Percentiles rank a stretch among this genome's conserved stretches.
phyloP scores from a whole-genome alignment of 164 flowering plant genomes.

The Tetrastigma voinierianum region DNA sequence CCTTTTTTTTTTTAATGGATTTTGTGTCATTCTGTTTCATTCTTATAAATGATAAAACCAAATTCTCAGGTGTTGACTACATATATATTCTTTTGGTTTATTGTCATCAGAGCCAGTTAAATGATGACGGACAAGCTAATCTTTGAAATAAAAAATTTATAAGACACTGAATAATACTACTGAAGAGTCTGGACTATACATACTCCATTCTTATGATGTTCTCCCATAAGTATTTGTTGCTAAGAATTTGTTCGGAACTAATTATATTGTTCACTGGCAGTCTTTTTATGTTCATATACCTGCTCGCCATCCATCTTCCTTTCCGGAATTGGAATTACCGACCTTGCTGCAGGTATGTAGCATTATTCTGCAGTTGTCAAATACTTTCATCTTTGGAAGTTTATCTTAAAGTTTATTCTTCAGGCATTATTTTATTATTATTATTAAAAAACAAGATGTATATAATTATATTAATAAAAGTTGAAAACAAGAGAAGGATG shows the following conservation, averaged over 20 bases:
- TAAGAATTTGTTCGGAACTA: neutral
- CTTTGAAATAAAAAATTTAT: too few species aligned
- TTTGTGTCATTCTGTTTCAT: too few species aligned
- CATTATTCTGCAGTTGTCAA: neutral
- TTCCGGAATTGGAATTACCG: constrained; percentile 85
- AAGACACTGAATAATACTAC: too few species aligned
- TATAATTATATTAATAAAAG: too few species aligned
- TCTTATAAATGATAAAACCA: too few species aligned
- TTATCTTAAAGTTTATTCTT: neutral
- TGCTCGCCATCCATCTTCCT: constrained; percentile 75
- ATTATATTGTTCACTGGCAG: constrained; percentile 38
- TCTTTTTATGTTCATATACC: constrained; percentile 82
- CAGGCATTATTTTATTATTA: neutral
- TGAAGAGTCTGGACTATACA: too few species aligned
- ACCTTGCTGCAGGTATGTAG: constrained; percentile 84
- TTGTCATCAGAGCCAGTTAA: too few species aligned
- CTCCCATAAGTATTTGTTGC: neutral
- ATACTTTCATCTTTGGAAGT: neutral
- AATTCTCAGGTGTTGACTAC: too few species aligned
- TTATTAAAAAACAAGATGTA: neutral
- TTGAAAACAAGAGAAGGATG: too few species aligned
- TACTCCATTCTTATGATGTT: neutral
- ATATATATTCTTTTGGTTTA: too few species aligned
- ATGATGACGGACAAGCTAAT: too few species aligned
- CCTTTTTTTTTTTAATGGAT: too few species aligned